Evolutionary conservation across 805 yeast species (phyloP), one percentile per base, ranked within the genome.

Genomic region (Isabelozyma gotoi): DNA sequence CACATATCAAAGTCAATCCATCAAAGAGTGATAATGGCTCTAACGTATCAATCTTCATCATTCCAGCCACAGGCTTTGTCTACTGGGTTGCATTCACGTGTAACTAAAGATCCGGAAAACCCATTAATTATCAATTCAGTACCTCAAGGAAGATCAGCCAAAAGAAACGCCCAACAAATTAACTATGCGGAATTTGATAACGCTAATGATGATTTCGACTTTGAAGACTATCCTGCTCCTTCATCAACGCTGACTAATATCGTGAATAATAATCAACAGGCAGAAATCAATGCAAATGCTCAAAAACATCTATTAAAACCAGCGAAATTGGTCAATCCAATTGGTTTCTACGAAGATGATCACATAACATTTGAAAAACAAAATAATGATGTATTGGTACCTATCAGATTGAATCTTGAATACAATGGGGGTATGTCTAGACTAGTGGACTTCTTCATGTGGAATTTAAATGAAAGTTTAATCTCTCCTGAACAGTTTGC

Each of bases 141-240:
- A 1, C 83, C 85, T 18, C 87, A 88, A 2, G 80, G 90, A 3
- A 77, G 97, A 50, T 77, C 84, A 21, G 83, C 89, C 27, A 89
- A 88, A 60, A 73, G 96, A 53, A 67, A 74, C 34, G 82, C 88
- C 8, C 77, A 77, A 32, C 84, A 82, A 39, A 80, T 88, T 40
- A 88, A 86, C 59, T 90, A 90, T 57, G 94, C 96, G 0, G 97
- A 89, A 59, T 75, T 81, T 46, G 96, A 88, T 41, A 67, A 67
- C 48, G 81, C 78, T 39, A 82, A 82, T 49, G 76, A 77, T 43
- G 80, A 65, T 43, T 52, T 51, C 37, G 72, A 67, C 20, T 56
- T 53, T 43, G 73, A 68, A 38, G 71, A 63, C 29, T 52, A 45
- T 4, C 34, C 39, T 19, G 21, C 55, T 8, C 62, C 63, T n/a